These are phyloP conservation scores for Fusarium sp. DNA, from an alignment of 2,329 filamentous ascomycete genomes.

Conservation along the genomic window DNA sequence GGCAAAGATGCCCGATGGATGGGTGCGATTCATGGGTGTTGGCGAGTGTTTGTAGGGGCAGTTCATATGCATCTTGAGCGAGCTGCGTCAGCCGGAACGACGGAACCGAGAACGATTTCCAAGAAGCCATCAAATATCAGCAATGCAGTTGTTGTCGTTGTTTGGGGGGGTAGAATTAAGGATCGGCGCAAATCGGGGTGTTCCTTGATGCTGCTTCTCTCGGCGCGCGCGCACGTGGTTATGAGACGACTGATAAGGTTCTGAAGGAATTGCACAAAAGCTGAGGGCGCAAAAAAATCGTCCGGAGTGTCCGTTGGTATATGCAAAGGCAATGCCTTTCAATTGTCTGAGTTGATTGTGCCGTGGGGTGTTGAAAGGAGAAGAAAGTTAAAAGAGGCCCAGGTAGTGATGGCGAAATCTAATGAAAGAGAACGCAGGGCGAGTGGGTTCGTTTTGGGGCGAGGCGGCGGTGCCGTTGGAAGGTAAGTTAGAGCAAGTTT, in stretches of 20 bases:
- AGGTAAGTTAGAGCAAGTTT: slow-evolving; percentile 22
- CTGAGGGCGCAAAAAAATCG: neutral
- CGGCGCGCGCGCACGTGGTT: slow-evolving; percentile 4
- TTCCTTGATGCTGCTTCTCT: slow-evolving; percentile 13
- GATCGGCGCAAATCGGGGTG: slow-evolving; percentile 23
- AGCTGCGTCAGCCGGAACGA: slow-evolving; percentile 56
- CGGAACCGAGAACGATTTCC: slow-evolving; percentile 52
- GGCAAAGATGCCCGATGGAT: slow-evolving; percentile 72
- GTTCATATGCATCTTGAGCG: slow-evolving; percentile 52
- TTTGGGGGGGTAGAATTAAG: neutral
- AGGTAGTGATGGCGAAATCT: slow-evolving; percentile 23
- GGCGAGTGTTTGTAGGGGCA: slow-evolving; percentile 53
- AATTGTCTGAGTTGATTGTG: slow-evolving; percentile 10
- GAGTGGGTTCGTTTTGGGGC: slow-evolving; percentile 34
- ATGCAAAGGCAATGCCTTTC: neutral
- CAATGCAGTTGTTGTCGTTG: slow-evolving; percentile 4
- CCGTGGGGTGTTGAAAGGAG: neutral
- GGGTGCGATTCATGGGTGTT: slow-evolving; percentile 66
- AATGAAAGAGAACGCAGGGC: slow-evolving; percentile 10
- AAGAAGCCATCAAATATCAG: slow-evolving; percentile 49
- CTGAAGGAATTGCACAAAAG: neutral
- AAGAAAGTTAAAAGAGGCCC: neutral
- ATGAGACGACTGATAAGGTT: slow-evolving; percentile 12
- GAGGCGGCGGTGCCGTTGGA: slow-evolving; percentile 18
- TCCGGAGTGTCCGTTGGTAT: neutral